Evolutionary conservation across 805 yeast species (phyloP), one percentile per base, ranked within the genome.

Genomic region (Torulaspora gathmanii): DNA sequence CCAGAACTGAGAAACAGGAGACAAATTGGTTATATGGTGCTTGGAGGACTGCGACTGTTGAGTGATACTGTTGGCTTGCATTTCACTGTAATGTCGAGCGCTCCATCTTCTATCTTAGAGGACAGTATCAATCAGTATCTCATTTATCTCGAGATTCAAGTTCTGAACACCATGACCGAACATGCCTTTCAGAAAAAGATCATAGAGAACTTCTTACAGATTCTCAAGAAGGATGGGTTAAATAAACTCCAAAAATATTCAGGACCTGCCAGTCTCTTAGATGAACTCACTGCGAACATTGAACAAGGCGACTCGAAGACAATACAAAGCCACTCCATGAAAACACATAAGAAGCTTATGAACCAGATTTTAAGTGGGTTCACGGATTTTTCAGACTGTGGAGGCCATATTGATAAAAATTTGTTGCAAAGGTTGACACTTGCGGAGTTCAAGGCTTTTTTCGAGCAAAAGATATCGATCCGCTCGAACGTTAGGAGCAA

Each of bases 1-100:
- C 65, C 72, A 2, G 80, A 75, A 37, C 60, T 83, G 13, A 64
- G 90, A 49, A 71, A 70, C 15, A 74, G 72, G 52, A 72, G 71
- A 46, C 84, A 79, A 50, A 60, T 84, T 44, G 90, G 87, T 0
- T 84, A 84, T 56, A 70, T 73, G 4, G 78, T 82, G 0, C 52
- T 73, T n/a, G 76, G 81, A 16, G 88, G 88, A 0, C 44, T 73
- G 20, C 64, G 85, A 47, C 53, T 74, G 0, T 60, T 78, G 23
- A 67, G 80, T 43, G 69, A 71, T 17, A 74, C 81, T 0, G 60
- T 75, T 26, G 91, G 91, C 1, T 47, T 83, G 3, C 82, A 79
- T 53, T 62, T 84, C 9, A 68, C 77, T 1, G 61, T 82, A 0
- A 74, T 80, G 70, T 79, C 87, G 50, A 73, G 75, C 2, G 68